These are phyloP conservation scores for Penicillium canariense DNA, from an alignment of 495 filamentous ascomycete genomes.

Conservation along the genomic window DNA sequence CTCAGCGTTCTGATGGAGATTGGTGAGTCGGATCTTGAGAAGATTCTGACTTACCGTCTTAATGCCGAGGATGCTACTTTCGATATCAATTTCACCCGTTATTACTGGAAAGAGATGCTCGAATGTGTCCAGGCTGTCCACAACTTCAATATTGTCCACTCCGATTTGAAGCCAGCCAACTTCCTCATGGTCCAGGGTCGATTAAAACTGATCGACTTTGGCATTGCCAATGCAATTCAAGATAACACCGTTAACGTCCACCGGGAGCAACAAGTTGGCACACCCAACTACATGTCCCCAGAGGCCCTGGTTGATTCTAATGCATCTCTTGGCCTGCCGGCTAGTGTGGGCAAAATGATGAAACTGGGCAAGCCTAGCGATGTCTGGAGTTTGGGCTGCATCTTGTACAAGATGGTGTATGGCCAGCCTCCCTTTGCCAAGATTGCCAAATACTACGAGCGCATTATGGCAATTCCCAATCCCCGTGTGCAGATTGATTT, in stretches of 20 bases:
- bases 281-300: conserved; percentile 98
- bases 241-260: conserved; percentile 98
- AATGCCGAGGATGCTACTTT: conserved; percentile 72
- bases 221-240: conserved; percentile 95
- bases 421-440: conserved; percentile 90
- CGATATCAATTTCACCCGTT: conserved; percentile 86
- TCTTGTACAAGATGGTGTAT: conserved; percentile 97
- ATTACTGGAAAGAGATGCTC: conserved; percentile 99
- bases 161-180: conserved; percentile 93
- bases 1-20: conserved; percentile 96
- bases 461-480: conserved; percentile 82
- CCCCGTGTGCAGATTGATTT: conserved; percentile 81
- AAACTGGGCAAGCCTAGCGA: conserved; percentile 94
- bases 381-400: conserved; percentile 94
- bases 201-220: conserved; percentile 90
- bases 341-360: conserved; percentile 72
- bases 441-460: conserved; percentile 75
- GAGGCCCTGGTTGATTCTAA: conserved; percentile 91
- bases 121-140: conserved; percentile 91
- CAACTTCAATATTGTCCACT: conserved; percentile 86
- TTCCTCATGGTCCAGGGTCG: conserved; percentile 84
- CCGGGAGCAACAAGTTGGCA: conserved; percentile 90
- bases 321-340: conserved; percentile 53
- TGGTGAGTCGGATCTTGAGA: conserved; percentile 91
- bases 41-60: conserved; percentile 70